Evolutionary conservation across 257 asterid genomes (phyloP).

Genomic region (Forsythia viridissima): DNA sequence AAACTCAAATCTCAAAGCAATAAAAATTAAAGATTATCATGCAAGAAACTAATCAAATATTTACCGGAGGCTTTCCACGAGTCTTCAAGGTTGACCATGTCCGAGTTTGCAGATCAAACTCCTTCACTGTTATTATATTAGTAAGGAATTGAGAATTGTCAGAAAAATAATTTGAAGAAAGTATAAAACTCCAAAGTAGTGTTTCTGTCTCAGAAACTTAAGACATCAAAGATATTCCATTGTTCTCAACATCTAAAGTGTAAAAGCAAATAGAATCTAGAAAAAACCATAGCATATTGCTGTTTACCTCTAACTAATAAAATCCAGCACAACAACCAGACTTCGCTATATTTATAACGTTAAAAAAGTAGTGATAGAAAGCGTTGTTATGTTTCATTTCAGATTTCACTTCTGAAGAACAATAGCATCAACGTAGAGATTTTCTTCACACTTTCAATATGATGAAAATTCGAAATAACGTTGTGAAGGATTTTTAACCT

Average conservation of each 20-base stretch:
- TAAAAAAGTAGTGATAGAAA: neutral
- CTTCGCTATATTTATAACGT: neutral
- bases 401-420: conserved; percentile 14
- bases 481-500: conserved; percentile 1
- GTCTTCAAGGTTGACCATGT: conserved; percentile 93
- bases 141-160: conserved; percentile 26
- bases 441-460: conserved; percentile 20
- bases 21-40: conserved; percentile 12
- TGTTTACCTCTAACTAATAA: conserved; percentile 10
- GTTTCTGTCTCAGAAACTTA: neutral
- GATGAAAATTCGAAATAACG: conserved; percentile 3
- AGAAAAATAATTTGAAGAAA: conserved; percentile 4
- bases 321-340: neutral
- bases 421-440: conserved; percentile 10
- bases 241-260: neutral
- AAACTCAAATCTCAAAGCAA: conserved; percentile 19
- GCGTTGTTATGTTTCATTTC: neutral
- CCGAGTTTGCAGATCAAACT: conserved; percentile 78
- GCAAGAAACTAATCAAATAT: conserved; percentile 14
- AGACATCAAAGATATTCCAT: neutral
- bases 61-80: conserved; percentile 95
- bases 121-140: conserved; percentile 68
- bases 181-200: neutral
- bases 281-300: conserved; percentile 2
- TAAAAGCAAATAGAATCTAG: neutral